These are phyloP conservation scores for Globisporangium irregulare DNA, from an alignment of 352 stramenopile species.

Conservation along the genomic window DNA sequence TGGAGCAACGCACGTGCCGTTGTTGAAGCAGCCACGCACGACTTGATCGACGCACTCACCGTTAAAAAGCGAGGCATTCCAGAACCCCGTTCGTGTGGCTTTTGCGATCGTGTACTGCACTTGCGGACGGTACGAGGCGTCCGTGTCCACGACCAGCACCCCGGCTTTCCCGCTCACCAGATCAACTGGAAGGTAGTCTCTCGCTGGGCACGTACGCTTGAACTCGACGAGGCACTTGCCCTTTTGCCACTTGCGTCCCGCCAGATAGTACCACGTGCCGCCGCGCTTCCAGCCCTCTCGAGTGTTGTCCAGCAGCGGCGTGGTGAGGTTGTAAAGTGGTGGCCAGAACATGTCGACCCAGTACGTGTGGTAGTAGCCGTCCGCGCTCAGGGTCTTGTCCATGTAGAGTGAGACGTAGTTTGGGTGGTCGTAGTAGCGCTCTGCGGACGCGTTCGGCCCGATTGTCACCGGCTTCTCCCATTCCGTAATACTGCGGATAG, in stretches of 20 bases:
- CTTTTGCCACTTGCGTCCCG: conserved; percentile 85
- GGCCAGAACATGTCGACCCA: conserved; percentile 92
- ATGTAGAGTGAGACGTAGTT: conserved; percentile 98
- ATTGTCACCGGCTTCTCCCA: conserved; percentile 89
- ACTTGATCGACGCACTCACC: conserved; percentile 92
- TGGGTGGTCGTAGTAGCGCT: conserved; percentile 89
- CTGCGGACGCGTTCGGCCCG: conserved; percentile 45
- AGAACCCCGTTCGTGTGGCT: conserved; percentile 51
- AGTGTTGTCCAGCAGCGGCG: conserved; percentile 85
- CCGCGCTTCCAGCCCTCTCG: conserved; percentile 89
- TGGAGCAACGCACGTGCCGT: conserved; percentile 91
- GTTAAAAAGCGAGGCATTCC: conserved; percentile 46
- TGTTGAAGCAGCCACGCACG: conserved; percentile 94
- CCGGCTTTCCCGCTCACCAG: conserved; percentile 25
- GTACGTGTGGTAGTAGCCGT: conserved; percentile 84
- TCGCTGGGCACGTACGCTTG: conserved; percentile 67
- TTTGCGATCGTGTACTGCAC: conserved; percentile 70
- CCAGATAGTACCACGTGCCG: conserved; percentile 69
- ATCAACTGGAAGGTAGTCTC: conserved; percentile 27
- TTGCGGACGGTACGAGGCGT: conserved; percentile 87
- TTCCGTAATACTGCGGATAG: conserved; percentile 89
- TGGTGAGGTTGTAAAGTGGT: conserved; percentile 87
- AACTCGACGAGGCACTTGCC: conserved; percentile 94
- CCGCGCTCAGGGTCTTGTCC: conserved; percentile 76
- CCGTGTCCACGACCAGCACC: conserved; percentile 88